Evolutionary conservation across 2,329 filamentous ascomycete species (phyloP).

Genomic region (Pestalotiopsis sp.): DNA sequence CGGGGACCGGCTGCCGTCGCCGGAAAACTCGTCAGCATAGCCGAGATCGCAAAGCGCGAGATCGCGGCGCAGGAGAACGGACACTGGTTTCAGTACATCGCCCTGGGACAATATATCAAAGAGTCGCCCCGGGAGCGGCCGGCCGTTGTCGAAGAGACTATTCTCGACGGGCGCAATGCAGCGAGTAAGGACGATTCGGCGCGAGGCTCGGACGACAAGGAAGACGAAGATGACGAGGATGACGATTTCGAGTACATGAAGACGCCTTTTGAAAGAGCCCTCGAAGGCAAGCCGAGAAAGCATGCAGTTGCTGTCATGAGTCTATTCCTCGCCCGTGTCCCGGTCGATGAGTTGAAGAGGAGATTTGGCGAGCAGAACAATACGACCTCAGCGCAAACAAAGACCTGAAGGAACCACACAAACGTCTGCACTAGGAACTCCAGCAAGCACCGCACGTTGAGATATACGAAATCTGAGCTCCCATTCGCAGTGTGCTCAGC

Average conservation of each 20-base stretch:
- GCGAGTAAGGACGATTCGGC: conserved; percentile 36
- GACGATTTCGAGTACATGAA: conserved; percentile 59
- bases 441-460: neutral
- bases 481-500: neutral
- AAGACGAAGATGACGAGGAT: conserved; percentile 39
- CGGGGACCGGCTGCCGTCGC: conserved; percentile 52
- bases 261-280: conserved; percentile 55
- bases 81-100: conserved; percentile 57
- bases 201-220: conserved; percentile 31
- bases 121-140: conserved; percentile 27
- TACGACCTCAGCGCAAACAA: conserved; percentile 12
- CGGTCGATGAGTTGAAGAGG: conserved; percentile 56
- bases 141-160: conserved; percentile 42
- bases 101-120: conserved; percentile 48
- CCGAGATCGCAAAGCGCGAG: conserved; percentile 63
- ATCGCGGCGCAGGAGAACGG: conserved; percentile 41
- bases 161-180: conserved; percentile 29
- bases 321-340: conserved; percentile 55
- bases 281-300: conserved; percentile 45
- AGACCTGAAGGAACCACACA: neutral
- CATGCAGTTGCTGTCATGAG: conserved; percentile 56
- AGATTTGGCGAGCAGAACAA: conserved; percentile 49
- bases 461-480: neutral
- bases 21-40: conserved; percentile 67
- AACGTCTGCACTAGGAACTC: neutral